These are phyloP conservation scores for Gnaphalium uliginosum DNA, from an alignment of 129 eudicot genomes.

Conservation along the genomic window DNA sequence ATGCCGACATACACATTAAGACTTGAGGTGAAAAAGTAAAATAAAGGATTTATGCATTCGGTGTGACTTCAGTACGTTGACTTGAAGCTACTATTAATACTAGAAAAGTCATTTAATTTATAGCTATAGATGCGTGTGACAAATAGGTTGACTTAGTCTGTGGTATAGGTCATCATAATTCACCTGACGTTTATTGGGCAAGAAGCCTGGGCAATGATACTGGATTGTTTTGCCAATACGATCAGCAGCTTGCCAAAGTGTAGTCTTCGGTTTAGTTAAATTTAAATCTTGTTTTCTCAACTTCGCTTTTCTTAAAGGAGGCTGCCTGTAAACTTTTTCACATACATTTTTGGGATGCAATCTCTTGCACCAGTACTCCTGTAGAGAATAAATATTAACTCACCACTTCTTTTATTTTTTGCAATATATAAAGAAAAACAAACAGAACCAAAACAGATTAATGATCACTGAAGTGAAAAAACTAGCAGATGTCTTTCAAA, in stretches of 20 bases:
- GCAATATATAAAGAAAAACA: constrained; percentile 5
- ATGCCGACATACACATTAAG: background rate
- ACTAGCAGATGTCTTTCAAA: constrained; percentile 10
- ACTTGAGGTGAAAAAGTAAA: background rate
- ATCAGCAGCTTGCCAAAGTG: constrained; percentile 81
- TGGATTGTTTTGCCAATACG: constrained; percentile 81
- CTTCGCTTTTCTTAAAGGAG: constrained; percentile 87
- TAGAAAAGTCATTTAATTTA: background rate
- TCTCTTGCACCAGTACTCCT: constrained; percentile 99
- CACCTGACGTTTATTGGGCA: constrained; percentile 95
- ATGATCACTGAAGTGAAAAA: background rate
- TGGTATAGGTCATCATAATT: constrained; percentile 13
- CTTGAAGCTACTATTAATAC: background rate
- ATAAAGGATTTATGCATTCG: background rate
- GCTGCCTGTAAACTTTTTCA: constrained; percentile 95
- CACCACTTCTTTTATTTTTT: background rate
- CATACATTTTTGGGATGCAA: constrained; percentile 96
- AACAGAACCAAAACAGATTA: constrained; percentile 5
- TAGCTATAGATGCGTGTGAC: background rate
- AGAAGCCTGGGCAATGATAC: constrained; percentile 83
- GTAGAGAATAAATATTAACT: constrained; percentile 12
- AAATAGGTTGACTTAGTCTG: too few species aligned
- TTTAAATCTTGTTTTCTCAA: constrained; percentile 78
- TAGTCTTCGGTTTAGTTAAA: constrained; percentile 69
- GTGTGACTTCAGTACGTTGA: background rate